phyloP scores from a whole-genome alignment of 495 filamentous ascomycete genomes.

The Talaromyces stipitatus region DNA sequence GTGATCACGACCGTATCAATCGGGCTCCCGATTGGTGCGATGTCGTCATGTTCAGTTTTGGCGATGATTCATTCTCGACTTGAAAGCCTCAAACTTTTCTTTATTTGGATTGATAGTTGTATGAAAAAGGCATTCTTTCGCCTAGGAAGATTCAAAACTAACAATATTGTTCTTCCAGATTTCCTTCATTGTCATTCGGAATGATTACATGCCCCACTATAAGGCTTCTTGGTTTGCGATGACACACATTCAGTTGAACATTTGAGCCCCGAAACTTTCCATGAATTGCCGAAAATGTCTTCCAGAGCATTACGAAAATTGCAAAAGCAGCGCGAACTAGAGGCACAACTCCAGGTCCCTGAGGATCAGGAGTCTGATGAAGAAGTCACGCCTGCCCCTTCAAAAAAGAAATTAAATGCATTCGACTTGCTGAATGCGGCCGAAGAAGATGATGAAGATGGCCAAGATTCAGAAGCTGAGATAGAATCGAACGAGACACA shows the following conservation, averaged over 20 bases:
- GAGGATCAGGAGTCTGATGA: conserved; percentile 47
- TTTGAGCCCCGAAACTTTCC: not conserved
- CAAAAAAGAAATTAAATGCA: conserved; percentile 39
- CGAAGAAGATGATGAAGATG: conserved; percentile 36
- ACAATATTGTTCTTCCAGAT: not conserved
- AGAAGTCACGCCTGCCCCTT: conserved; percentile 23
- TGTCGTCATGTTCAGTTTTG: not conserved
- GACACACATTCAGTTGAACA: not conserved
- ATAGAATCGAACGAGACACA: conserved; percentile 16
- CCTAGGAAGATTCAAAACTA: too few relatives aligned
- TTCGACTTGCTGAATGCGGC: conserved; percentile 47
- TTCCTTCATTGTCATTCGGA: not conserved
- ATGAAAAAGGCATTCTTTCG: not conserved
- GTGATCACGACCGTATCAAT: not conserved
- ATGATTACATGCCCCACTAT: not conserved
- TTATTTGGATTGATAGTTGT: not conserved
- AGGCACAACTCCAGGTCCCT: conserved; percentile 45
- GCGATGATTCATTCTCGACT: not conserved
- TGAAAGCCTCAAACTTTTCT: not conserved
- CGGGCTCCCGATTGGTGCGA: not conserved
- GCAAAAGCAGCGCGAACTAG: conserved; percentile 56
- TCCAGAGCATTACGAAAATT: conserved; percentile 72
- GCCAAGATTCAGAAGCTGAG: conserved; percentile 27
- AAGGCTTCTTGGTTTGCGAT: not conserved
- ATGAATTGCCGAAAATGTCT: conserved; percentile 50